Conservation (phyloP, 2,329 filamentous ascomycete genomes). For the Hymenoscyphus fructigenus region DNA sequence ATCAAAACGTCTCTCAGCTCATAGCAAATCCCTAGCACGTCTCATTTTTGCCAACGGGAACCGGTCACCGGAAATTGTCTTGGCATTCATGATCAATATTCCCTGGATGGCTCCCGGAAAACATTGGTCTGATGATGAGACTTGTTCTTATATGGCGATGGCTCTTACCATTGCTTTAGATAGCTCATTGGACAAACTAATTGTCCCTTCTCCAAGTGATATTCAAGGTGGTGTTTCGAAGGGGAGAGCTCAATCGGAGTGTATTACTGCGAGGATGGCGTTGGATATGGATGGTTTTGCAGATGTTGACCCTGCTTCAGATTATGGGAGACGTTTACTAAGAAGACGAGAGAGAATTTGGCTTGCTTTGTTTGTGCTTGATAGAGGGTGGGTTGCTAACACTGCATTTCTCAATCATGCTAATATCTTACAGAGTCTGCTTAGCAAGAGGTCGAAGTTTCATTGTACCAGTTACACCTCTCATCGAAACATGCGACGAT, state of each 20-base stretch:
- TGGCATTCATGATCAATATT: slow-evolving; percentile 74
- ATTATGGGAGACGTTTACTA: slow-evolving; percentile 59
- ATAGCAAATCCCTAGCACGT: slow-evolving; percentile 62
- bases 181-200: slow-evolving; percentile 67
- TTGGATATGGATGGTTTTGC: slow-evolving; percentile 67
- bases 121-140: slow-evolving; percentile 71
- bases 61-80: slow-evolving; percentile 70
- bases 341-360: slow-evolving; percentile 67
- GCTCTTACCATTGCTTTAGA: slow-evolving; percentile 69
- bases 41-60: slow-evolving; percentile 60
- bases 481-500: slow-evolving; percentile 65
- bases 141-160: slow-evolving; percentile 68
- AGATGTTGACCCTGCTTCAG: slow-evolving; percentile 59
- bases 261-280: slow-evolving; percentile 65
- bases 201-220: slow-evolving; percentile 53
- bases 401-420: slow-evolving; percentile 2
- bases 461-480: slow-evolving; percentile 63
- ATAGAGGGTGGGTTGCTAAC: slow-evolving; percentile 54
- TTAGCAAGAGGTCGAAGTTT: slow-evolving; percentile 68
- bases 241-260: slow-evolving; percentile 62
- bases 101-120: slow-evolving; percentile 71
- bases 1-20: slow-evolving; percentile 63
- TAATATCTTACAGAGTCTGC: slow-evolving; percentile 52
- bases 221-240: slow-evolving; percentile 46
- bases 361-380: slow-evolving; percentile 71